Evolutionary conservation across 768 basidiomycete genomes (phyloP).

Genomic region (Phaffia tasmanica): DNA sequence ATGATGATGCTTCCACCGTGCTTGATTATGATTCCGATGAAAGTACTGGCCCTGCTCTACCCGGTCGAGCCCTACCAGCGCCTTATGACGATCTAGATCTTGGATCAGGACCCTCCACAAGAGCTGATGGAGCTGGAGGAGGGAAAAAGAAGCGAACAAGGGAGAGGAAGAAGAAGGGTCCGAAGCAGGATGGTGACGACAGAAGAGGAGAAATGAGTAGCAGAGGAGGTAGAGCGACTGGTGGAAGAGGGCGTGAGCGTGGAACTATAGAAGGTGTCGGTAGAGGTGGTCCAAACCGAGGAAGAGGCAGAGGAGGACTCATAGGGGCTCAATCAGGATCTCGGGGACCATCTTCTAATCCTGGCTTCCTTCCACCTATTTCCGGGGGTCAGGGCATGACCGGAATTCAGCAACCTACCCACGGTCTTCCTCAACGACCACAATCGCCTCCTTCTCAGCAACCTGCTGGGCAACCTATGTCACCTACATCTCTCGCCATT

Average conservation of each 20-base stretch:
- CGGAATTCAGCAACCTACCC: not conserved
- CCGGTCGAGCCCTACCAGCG: conserved; percentile 13
- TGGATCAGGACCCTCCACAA: not conserved
- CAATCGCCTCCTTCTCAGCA: not conserved
- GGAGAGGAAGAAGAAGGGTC: conserved; percentile 8
- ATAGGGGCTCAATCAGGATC: not conserved
- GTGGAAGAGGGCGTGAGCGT: conserved; percentile 1
- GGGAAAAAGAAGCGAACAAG: not conserved
- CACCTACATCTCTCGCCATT: conserved; percentile 22
- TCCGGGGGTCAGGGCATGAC: not conserved
- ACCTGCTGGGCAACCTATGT: conserved; percentile 15
- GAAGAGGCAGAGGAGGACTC: conserved; percentile 4
- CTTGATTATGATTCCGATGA: conserved; percentile 16
- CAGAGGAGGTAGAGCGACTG: no score
- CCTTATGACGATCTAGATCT: conserved; percentile 21
- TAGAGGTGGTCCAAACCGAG: not conserved
- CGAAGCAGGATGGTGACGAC: not conserved
- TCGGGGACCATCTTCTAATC: not conserved
- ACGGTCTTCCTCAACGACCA: not conserved
- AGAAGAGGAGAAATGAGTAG: not conserved
- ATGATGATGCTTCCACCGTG: conserved; percentile 8
- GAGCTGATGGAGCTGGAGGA: not conserved
- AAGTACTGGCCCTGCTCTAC: not conserved
- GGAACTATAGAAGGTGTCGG: conserved; percentile 6
- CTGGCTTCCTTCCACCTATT: not conserved